phyloP scores from a whole-genome alignment of 2,329 filamentous ascomycete genomes.

The Grosmannia huntii region DNA sequence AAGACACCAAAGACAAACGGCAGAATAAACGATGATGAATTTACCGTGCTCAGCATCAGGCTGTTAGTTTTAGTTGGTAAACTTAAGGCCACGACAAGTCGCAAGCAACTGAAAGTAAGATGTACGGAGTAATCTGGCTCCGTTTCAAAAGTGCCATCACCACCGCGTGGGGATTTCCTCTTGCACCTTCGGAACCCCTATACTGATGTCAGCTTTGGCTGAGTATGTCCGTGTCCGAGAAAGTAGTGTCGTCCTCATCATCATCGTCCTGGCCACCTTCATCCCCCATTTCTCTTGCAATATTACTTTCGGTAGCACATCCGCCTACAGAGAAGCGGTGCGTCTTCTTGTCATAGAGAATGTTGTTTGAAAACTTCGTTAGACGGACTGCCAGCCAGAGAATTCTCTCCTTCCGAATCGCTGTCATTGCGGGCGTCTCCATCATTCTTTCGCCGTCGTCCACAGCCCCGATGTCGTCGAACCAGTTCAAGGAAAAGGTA shows the following conservation, averaged over 20 bases:
- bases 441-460: conserved; percentile 58
- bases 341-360: conserved; percentile 27
- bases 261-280: background rate
- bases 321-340: conserved; percentile 26
- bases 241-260: background rate
- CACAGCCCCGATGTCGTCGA: conserved; percentile 28
- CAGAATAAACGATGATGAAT: no score
- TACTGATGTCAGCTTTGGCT: no score
- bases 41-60: no score
- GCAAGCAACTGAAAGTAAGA: no score
- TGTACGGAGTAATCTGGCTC: no score
- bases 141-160: no score
- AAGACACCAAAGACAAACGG: no score
- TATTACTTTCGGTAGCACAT: background rate
- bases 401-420: conserved; percentile 44
- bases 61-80: no score
- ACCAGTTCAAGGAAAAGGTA: conserved; percentile 48
- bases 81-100: no score
- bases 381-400: conserved; percentile 43
- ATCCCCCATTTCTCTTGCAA: background rate
- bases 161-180: no score
- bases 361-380: conserved; percentile 27
- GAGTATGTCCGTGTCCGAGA: background rate
- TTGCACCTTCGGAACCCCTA: no score
- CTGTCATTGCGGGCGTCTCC: conserved; percentile 45